Base-by-base conservation (phyloP, 2,329 filamentous ascomycete species). In the Stenocarpella maydis region DNA sequence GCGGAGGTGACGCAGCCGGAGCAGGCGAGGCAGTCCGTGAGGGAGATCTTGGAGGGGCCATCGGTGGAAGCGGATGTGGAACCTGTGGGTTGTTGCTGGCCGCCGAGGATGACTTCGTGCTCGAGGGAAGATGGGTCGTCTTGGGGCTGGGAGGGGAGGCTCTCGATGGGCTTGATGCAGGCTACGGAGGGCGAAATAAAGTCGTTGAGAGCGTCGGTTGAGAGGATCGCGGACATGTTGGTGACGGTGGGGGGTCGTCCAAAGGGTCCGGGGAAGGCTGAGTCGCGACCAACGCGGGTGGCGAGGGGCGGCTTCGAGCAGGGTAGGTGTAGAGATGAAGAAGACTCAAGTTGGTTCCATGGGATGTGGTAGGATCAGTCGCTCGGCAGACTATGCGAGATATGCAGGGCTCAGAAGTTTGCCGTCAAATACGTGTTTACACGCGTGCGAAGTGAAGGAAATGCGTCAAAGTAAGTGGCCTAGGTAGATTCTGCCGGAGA, bases 161-260 rank as follows among this genome's bases (percentile, higher is more conserved):
- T 97, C 80, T 99, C 96, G 78, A 99, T 87, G 34, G 96, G 96
- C 78, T 99, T 98, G 81, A 99, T 98, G 82, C 96, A 99, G 72
- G 96, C 96, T 77, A 99, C 95, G 72, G 95, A 95, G 17, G 96
- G 96, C 69, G 93, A 96, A 79, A 99, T 99, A 83, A 99, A 99
- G 85, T 99, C 96, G 85, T 99, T 99, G 71, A 99, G 86, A 80
- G 98, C 95, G 84, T 99, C 95, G 77, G 92, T 91, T 68, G 95
- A 98, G 76, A 99, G 91, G 77, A 99, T 99, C 72, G 96, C 96
- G 79, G 94, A 97, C 96, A 99, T 99, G 31, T 34, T 34, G 72
- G 79, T 85, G 74, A 54, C 61, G 70, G 52, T 19, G n/a, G 31
- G 52, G 24, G n/a, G 31, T 34, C 31, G 31, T 34, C 31, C 31